A percentile compares a stretch with the other conserved stretches of the same genome.
Conservation (phyloP, 345 rosid species). For the Anastatica hierochuntica region DNA sequence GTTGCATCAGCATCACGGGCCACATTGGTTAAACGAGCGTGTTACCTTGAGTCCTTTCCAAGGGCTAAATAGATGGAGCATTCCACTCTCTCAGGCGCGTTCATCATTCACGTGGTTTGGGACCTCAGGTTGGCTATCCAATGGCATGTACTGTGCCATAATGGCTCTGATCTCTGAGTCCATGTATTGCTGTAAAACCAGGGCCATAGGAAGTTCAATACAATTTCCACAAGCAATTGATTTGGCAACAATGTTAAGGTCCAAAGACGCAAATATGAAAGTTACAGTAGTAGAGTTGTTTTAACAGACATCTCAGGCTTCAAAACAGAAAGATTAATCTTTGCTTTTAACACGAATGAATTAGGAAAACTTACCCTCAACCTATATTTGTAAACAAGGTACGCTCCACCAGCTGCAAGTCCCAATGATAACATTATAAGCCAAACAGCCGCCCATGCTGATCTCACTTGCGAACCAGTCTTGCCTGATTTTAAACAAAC, state of each 20-base stretch:
- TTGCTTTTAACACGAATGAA: neutral
- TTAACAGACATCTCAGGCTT: neutral
- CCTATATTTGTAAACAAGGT: slow-evolving; percentile 81
- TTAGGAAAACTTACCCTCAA: slow-evolving; percentile 63
- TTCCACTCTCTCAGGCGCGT: slow-evolving; percentile 33
- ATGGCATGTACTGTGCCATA: slow-evolving; percentile 98
- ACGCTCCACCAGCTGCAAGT: slow-evolving; percentile 75
- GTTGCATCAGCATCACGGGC: slow-evolving; percentile 5
- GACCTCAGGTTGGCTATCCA: slow-evolving; percentile 72
- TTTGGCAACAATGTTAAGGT: no score
- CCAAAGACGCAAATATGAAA: no score
- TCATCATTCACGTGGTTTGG: slow-evolving; percentile 52
- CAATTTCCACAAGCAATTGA: neutral
- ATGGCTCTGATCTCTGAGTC: slow-evolving; percentile 96
- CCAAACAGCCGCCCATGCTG: slow-evolving; percentile 94
- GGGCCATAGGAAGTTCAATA: neutral
- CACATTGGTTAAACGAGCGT: slow-evolving; percentile 8
- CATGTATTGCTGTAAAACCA: slow-evolving; percentile 71
- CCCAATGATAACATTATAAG: slow-evolving; percentile 69
- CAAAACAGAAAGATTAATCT: neutral
- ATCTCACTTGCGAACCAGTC: slow-evolving; percentile 53
- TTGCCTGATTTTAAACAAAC: slow-evolving; percentile 44
- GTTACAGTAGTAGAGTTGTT: no score
- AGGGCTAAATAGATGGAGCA: slow-evolving; percentile 6
- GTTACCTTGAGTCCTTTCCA: slow-evolving; percentile 9